Evolutionary conservation across 2,329 filamentous ascomycete species (phyloP), one percentile per base, ranked within the genome.

Genomic region (Chalaropsis thielavioides): DNA sequence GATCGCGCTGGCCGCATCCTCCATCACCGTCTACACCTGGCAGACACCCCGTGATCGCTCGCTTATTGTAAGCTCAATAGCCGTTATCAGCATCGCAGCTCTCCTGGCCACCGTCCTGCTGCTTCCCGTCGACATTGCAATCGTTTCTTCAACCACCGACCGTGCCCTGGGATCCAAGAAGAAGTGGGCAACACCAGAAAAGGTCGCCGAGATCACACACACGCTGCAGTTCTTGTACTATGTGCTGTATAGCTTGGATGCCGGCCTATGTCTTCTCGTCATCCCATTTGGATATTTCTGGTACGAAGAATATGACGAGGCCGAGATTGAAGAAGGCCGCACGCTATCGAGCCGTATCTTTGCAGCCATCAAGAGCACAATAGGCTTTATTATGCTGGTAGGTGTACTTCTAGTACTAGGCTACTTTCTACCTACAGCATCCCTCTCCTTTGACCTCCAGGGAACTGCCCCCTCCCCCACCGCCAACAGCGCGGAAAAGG

Each of bases 241-340:
- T 75, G 81, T 85, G 0, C 81, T 99, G 0, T 99, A 97, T 77
- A 94, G 89, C 70, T 78, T 96, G 69, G 94, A 99, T 74, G 89
- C 91, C 0, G 74, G 96, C 5, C 83, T 99, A 11, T 99, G 94
- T 72, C 79, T 99, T 58, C 74, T 97, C 19, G 83, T 96, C 56
- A 88, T 97, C 22, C 94, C 94, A 0, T 99, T 99, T 73, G 88
- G 92, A 60, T 99, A 99, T 78, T 99, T 99, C 74, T 96, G 88
- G 85, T 94, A 95, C 72, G 94, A 99, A 74, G 94, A 97, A 75
- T 95, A 95, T 69, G 92, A 96, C 71, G 91, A 96, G 76, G 86
- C 92, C 22, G 91, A 91, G 68, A 82, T 87, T 41, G 89, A 95
- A 71, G 89, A 90, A 13, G 84, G 83, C 38, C 86, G 92, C 73